Percentiles rank a stretch among this genome's conserved stretches.
Conservation (phyloP, 2,329 filamentous ascomycete species). For the Penicillium fuscoglaucum region DNA sequence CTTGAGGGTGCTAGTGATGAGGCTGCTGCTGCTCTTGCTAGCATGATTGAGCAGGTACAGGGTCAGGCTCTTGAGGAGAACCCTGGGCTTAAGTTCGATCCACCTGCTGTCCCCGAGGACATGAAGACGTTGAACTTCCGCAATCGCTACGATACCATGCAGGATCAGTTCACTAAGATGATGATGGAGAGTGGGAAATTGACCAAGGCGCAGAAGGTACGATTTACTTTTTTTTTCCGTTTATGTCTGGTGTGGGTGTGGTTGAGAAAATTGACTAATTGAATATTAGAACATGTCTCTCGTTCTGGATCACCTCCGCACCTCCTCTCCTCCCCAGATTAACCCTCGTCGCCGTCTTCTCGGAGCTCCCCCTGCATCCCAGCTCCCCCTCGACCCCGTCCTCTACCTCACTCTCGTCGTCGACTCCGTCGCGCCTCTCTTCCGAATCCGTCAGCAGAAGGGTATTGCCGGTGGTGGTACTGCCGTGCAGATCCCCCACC, state of each 20-base stretch:
- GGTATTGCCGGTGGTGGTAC: constrained; percentile 84
- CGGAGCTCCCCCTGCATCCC: constrained; percentile 72
- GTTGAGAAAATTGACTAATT: background rate
- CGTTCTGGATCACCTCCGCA: constrained; percentile 81
- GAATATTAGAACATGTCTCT: constrained; percentile 71
- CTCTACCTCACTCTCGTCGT: constrained; percentile 87
- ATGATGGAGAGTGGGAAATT: constrained; percentile 92
- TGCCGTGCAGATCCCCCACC: constrained; percentile 77
- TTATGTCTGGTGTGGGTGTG: background rate
- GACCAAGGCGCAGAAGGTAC: constrained; percentile 81
- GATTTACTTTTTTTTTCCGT: background rate
- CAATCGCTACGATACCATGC: constrained; percentile 79
- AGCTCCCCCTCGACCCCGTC: constrained; percentile 85
- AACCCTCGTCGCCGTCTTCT: constrained; percentile 61
- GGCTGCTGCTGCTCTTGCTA: constrained; percentile 36
- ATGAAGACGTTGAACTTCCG: constrained; percentile 62
- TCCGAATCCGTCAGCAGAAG: constrained; percentile 73
- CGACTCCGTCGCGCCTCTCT: constrained; percentile 86
- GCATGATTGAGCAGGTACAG: constrained; percentile 39
- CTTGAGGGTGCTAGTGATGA: constrained; percentile 22
- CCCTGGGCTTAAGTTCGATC: constrained; percentile 73
- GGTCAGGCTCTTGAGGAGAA: constrained; percentile 38
- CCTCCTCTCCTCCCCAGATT: constrained; percentile 73
- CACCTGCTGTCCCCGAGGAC: constrained; percentile 66
- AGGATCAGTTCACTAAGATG: constrained; percentile 84